Base-by-base conservation (phyloP, 2,329 filamentous ascomycete species). In the Penicillium sp. region DNA sequence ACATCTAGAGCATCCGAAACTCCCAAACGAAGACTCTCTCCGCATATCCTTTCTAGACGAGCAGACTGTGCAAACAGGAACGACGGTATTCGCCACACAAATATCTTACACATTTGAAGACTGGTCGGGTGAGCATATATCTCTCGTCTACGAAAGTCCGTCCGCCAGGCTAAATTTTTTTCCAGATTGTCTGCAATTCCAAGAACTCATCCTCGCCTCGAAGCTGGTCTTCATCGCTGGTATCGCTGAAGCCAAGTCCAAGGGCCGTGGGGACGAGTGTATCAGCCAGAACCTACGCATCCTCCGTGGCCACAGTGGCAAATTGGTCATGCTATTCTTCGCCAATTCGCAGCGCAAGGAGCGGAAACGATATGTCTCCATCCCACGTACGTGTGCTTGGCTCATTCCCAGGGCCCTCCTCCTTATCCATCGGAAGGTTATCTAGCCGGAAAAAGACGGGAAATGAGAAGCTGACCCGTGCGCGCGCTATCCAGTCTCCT, bases 211-310 rank as follows among this genome's bases (percentile, higher is more conserved):
- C 2, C 73, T 80, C 7, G 70, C 71, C 17, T 75, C 77, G 4
- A 75, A 75, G 56, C 67, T 80, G 31, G 61, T 78, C 26, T 78
- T 79, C 53, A 75, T 79, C 35, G 77, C 75, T 0, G 78, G 78
- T 0, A 78, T 80, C 56, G 77, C 78, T 1, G 77, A 79, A 59
- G 78, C 77, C 47, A 79, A 77, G 50, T 79, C 77, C 48, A 80
- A 79, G 62, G 78, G 78, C 8, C 76, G 78, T 7, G 78, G 78
- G 0, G 78, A 80, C 61, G 78, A 80, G 70, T 79, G 77, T 57
- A 79, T 80, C 68, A 79, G 77, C 54, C 78, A 80, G 65, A 80
- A 80, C 59, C 61, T 80, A 17, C 76, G 78, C 5, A 72, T 80
- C 8, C 68, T 80, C 3, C 75, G 74, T 1, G 74, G 73, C 1